These are phyloP conservation scores for Mycena indigotica DNA, from an alignment of 768 basidiomycete genomes.

Conservation along the genomic window DNA sequence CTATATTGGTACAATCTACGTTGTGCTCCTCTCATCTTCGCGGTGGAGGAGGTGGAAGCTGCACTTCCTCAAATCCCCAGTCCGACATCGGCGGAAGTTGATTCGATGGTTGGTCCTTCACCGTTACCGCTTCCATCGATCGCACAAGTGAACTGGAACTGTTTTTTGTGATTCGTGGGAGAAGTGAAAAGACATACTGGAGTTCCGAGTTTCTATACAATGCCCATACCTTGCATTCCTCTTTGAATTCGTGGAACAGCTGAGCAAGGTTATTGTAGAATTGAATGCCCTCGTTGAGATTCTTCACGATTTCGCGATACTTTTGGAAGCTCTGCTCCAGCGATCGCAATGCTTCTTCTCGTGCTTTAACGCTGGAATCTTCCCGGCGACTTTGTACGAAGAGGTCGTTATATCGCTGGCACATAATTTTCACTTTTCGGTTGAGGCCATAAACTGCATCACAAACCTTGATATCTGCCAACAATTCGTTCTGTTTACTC, in stretches of 20 bases:
- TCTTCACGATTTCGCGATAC: constrained; percentile 80
- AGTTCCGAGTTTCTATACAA: constrained; percentile 71
- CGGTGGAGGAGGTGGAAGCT: constrained; percentile 44
- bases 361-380: constrained; percentile 73
- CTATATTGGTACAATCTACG: neutral
- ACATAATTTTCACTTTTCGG: too few relatives aligned
- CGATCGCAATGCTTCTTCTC: constrained; percentile 80
- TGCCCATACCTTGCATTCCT: constrained; percentile 75
- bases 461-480: constrained; percentile 70
- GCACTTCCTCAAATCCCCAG: constrained; percentile 56
- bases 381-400: constrained; percentile 80
- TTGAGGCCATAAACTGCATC: too few relatives aligned
- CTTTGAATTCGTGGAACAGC: constrained; percentile 74
- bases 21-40: constrained; percentile 10
- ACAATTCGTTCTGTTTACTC: constrained; percentile 62
- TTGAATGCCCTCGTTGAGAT: constrained; percentile 90
- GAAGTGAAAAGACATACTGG: constrained; percentile 51
- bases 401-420: constrained; percentile 60
- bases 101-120: constrained; percentile 37
- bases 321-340: constrained; percentile 86
- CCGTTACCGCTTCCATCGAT: constrained; percentile 39
- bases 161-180: constrained; percentile 3
- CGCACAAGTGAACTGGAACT: constrained; percentile 44
- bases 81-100: constrained; percentile 41
- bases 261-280: constrained; percentile 88